A percentile compares a stretch with the other conserved stretches of the same genome.
Evolutionary conservation across 2,329 filamentous ascomycete species (phyloP).

Genomic region (Xylaria sp.): DNA sequence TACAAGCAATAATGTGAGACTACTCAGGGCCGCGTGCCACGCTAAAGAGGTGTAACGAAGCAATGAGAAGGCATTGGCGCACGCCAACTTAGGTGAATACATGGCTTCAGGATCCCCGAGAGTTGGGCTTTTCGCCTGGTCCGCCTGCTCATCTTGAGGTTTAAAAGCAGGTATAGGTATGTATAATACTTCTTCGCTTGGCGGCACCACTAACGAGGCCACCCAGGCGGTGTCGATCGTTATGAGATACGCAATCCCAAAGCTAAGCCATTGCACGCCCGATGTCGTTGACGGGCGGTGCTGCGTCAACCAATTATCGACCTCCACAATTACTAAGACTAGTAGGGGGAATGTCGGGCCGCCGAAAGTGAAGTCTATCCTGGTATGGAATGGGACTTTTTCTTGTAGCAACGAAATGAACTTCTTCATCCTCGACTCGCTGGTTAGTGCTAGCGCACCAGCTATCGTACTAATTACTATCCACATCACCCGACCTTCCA

Average conservation of each 20-base stretch:
- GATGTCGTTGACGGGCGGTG: constrained; percentile 27
- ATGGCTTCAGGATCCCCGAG: constrained; percentile 24
- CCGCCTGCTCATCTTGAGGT: constrained; percentile 2
- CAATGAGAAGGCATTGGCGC: not conserved
- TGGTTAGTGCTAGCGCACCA: constrained; percentile 22
- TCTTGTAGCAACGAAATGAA: constrained; percentile 17
- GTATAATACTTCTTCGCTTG: constrained; percentile 12
- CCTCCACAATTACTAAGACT: constrained; percentile 24
- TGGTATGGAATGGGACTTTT: not conserved
- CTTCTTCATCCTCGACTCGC: constrained; percentile 23
- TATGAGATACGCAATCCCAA: constrained; percentile 23
- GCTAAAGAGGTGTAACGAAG: constrained; percentile 16
- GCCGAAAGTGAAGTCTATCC: constrained; percentile 13
- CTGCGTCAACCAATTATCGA: constrained; percentile 25
- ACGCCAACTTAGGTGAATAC: not conserved
- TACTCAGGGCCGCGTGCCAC: constrained; percentile 21
- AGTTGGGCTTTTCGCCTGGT: constrained; percentile 18
- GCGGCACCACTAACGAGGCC: not conserved
- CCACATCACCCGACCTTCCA: constrained; percentile 16
- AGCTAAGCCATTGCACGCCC: constrained; percentile 24
- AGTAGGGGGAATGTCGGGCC: constrained; percentile 21
- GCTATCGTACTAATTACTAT: constrained; percentile 19
- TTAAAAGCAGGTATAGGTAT: constrained; percentile 17
- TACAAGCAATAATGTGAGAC: constrained; percentile 17
- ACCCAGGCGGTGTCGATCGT: constrained; percentile 19